Base-by-base conservation (phyloP, 345 rosid species). In the Salix brachista region DNA sequence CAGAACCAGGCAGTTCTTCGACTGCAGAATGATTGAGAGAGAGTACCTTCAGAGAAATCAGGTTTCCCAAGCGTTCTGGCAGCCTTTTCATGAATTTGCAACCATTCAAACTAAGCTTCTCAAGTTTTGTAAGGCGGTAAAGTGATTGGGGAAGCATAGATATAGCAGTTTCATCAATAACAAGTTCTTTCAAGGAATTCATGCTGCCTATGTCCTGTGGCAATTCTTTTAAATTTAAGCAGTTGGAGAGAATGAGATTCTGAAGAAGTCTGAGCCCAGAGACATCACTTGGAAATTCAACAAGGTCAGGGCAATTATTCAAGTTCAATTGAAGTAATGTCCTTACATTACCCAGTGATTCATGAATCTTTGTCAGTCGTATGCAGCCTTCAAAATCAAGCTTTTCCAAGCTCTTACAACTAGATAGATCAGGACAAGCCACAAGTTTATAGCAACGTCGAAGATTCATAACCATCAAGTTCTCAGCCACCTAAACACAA, bases 161-260 rank as follows among this genome's bases (percentile, higher is more conserved):
- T 68, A 90, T 75, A 21, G 83, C 79, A 16, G 93, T 90, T 16
- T 18, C 1, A 79, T 90, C 88, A 60, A 79, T n/a, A 58, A 73
- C 70, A 71, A 90, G 88, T 71, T 86, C 85, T 61, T 75, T 84
- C 58, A 90, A 78, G 44, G 90, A 85, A 52, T 21, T 78, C 91
- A 89, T 88, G 73, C 80, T 68, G 19, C 86, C 80, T 12, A 85
- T 32, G 67, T 72, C 74, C 78, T 83, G 56, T 10, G 93, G 90
- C 65, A 90, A 77, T 72, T 75, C 80, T 67, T 71, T 79, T 28
- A 90, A 65, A 9, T 81, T 76, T 37, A 30, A 52, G 77, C 90
- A 90, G 44, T 39, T 62, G n/a, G 80, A 84, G 41, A 90, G 89
- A 68, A 69, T 17, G 68, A 89, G 86, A 16, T 28, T 87, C 72